Conservation (phyloP, 2,329 filamentous ascomycete species). For the Sphaerostilbella broomeana region DNA sequence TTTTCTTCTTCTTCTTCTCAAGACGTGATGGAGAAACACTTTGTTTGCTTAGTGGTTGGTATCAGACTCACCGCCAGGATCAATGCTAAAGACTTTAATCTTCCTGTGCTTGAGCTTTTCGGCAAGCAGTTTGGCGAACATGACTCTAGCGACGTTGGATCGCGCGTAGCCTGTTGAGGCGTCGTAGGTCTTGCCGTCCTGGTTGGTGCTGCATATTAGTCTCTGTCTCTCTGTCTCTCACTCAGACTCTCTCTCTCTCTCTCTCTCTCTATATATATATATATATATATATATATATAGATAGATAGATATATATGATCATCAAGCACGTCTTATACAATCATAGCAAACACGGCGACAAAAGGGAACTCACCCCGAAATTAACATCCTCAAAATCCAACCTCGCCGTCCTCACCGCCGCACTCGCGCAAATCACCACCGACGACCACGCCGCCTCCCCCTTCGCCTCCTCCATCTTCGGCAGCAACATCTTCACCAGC, state of each 20-base stretch:
- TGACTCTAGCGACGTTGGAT: constrained; percentile 12
- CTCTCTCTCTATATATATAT: no score
- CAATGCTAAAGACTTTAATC: constrained; percentile 12
- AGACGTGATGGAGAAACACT: no score
- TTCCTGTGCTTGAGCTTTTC: constrained; percentile 8
- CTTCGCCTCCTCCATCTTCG: constrained; percentile 17
- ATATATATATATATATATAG: no score
- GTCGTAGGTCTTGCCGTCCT: constrained; percentile 10
- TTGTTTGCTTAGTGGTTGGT: no score
- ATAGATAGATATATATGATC: no score
- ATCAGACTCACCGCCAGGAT: constrained; percentile 12
- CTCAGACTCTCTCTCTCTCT: no score
- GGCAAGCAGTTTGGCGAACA: constrained; percentile 12
- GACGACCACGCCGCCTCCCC: constrained; percentile 6
- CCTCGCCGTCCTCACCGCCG: constrained; percentile 2
- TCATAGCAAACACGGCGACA: no score
- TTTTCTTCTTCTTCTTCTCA: background rate
- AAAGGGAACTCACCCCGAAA: constrained; percentile 2
- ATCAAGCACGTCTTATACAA: no score
- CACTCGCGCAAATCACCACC: constrained; percentile 8
- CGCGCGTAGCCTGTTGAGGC: constrained; percentile 8
- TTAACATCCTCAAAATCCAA: constrained; percentile 9
- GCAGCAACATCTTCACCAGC: constrained; percentile 41
- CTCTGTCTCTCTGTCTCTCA: no score
- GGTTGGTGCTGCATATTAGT: no score